These are phyloP conservation scores for Fraxinus velutina DNA, from an alignment of 305 asterid species.

Conservation along the genomic window DNA sequence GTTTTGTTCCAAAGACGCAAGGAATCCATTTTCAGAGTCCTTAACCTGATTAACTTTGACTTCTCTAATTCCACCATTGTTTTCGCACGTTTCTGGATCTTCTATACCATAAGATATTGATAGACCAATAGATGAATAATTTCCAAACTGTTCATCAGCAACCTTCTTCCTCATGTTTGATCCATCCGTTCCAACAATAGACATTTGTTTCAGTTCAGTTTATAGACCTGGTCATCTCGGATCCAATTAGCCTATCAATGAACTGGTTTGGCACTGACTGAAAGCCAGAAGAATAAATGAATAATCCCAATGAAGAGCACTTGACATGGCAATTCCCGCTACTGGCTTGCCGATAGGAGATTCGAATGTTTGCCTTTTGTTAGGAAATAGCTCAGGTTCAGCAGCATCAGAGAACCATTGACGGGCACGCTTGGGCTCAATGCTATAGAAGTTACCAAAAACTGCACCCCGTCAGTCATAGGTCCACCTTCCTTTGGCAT, in stretches of 20 bases:
- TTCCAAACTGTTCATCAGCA: conserved; percentile 42
- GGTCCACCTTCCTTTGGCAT: conserved; percentile 61
- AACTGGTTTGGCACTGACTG: conserved; percentile 52
- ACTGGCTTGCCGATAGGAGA: conserved; percentile 44
- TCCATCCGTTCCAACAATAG: conserved; percentile 33
- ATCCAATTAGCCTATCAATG: conserved; percentile 64
- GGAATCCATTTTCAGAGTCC: conserved; percentile 51
- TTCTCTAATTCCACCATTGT: conserved; percentile 57
- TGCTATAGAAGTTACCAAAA: conserved; percentile 54
- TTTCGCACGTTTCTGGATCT: conserved; percentile 45
- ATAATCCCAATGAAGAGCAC: conserved; percentile 62
- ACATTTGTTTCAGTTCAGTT: conserved; percentile 34
- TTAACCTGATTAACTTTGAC: conserved; percentile 66
- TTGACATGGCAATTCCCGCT: conserved; percentile 39
- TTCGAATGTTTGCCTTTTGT: conserved; percentile 66
- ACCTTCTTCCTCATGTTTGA: conserved; percentile 34
- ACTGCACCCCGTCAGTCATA: conserved; percentile 48
- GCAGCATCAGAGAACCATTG: conserved; percentile 59
- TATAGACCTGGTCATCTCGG: conserved; percentile 39
- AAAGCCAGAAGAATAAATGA: conserved; percentile 37
- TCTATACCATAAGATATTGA: conserved; percentile 66
- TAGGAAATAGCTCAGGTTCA: conserved; percentile 61
- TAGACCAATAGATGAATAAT: conserved; percentile 60
- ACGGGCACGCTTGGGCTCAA: conserved; percentile 61
- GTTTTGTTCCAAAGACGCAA: conserved; percentile 40